These are phyloP conservation scores for Aristolochia contorta DNA, from an alignment of 164 flowering plant genomes.

Conservation along the genomic window DNA sequence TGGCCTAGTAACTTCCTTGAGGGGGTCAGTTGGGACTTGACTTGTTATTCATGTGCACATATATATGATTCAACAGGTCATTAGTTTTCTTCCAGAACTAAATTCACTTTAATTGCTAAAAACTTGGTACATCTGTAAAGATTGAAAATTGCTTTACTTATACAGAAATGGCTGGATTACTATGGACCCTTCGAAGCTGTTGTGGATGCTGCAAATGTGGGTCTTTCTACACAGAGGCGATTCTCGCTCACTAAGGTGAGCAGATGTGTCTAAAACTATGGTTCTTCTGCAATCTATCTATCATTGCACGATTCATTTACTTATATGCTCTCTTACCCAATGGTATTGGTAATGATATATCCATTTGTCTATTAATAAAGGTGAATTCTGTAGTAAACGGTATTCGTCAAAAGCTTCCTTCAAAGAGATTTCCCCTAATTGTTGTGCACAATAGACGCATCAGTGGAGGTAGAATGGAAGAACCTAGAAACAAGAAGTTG, in stretches of 20 bases:
- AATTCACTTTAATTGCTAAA: no score
- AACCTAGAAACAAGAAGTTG: slow-evolving; percentile 40
- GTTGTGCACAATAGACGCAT: slow-evolving; percentile 69
- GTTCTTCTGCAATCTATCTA: background rate
- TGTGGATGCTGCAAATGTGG: slow-evolving; percentile 86
- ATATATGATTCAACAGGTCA: no score
- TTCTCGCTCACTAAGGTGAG: slow-evolving; percentile 58
- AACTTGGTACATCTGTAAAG: no score
- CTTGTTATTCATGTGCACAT: no score
- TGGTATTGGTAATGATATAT: background rate
- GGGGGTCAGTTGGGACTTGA: no score
- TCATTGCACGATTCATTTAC: background rate
- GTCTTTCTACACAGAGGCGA: slow-evolving; percentile 48
- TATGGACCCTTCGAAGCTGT: slow-evolving; percentile 91
- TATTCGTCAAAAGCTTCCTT: slow-evolving; percentile 69
- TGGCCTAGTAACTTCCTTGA: no score
- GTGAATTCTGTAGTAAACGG: slow-evolving; percentile 71
- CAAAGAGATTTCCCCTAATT: slow-evolving; percentile 81
- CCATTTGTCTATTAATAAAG: slow-evolving; percentile 17
- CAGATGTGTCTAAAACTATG: background rate
- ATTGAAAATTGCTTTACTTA: background rate
- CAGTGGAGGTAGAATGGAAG: slow-evolving; percentile 46
- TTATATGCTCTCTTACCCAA: slow-evolving; percentile 1
- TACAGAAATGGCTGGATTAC: slow-evolving; percentile 87
- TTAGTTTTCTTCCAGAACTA: no score